Conservation (phyloP, 495 filamentous ascomycete species). For the Neurospora sp. region DNA sequence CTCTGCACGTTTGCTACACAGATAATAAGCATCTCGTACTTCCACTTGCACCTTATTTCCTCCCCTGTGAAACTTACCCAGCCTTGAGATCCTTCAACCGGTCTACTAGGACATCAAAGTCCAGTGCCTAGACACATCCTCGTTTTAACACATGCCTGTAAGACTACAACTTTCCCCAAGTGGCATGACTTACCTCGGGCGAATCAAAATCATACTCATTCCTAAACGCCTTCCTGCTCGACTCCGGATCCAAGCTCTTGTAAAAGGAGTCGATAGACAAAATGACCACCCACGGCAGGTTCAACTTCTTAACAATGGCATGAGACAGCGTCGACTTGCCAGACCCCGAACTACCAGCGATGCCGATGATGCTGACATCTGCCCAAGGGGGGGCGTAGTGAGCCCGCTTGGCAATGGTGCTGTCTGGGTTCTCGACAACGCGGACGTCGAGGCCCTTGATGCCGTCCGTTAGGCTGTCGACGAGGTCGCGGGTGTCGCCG, state of each 20-base stretch:
- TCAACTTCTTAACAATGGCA: conserved; percentile 80
- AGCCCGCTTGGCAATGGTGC: conserved; percentile 37
- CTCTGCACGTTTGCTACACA: conserved; percentile 71
- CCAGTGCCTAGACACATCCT: conserved; percentile 50
- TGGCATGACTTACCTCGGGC: conserved; percentile 42
- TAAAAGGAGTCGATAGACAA: conserved; percentile 98
- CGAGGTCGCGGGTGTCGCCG: neutral
- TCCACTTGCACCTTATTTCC: conserved; percentile 2
- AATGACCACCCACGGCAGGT: conserved; percentile 95
- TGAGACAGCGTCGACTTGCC: conserved; percentile 94
- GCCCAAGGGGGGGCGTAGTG: conserved; percentile 93
- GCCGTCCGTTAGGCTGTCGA: neutral
- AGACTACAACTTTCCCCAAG: neutral
- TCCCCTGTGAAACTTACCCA: conserved; percentile 50
- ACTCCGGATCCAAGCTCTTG: conserved; percentile 66
- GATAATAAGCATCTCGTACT: neutral
- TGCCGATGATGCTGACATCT: conserved; percentile 86
- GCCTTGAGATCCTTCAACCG: conserved; percentile 73
- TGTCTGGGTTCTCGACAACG: conserved; percentile 13
- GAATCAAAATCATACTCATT: conserved; percentile 97
- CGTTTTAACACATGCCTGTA: neutral
- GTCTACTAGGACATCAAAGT: conserved; percentile 85
- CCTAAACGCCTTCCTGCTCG: conserved; percentile 64
- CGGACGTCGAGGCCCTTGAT: conserved; percentile 2
- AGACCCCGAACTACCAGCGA: conserved; percentile 91